Base-by-base conservation (phyloP, 768 basidiomycete species). In the Saitozyma podzolica region DNA sequence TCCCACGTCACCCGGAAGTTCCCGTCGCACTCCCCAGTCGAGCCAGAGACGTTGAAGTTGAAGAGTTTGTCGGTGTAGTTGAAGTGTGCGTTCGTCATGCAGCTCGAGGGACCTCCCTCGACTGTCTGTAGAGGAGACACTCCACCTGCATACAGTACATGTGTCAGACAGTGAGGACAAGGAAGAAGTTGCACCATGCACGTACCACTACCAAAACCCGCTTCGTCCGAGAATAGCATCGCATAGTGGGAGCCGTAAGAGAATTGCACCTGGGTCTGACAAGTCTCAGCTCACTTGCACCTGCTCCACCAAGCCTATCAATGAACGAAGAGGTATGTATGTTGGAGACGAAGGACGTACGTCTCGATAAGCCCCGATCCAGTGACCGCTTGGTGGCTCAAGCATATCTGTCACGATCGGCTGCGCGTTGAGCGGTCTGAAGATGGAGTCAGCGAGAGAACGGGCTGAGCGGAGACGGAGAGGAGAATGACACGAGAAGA, bases 1-100 rank as follows among this genome's bases (percentile, higher is more conserved):
- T 42, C 39, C 59, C 59, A 60, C 13, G 29, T 11, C 40, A 52
- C 37, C 13, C 54, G 43, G 51, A 60, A 60, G 5, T 48, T 48
- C 2, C 51, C 40, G 40, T 60, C 17, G 20, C 59, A 48, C 6
- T 48, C 47, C 14, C 19, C 19, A 48, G 29, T 29, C 6, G 47
- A 14, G 14, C 19, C 47, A 2, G 47, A 14, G 17, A 48, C 47
- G 47, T 48, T 48, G 47, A 48, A 48, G 14, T 48, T 48, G 47
- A 48, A 48, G 14, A 48, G 14, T 6, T 14, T 14, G 47, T 14
- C 19, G 47, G 47, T 14, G 47, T 14, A 14, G 47, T 48, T 48
- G 29, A 29, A 29, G 29, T 48, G 47, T 14, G 17, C 47, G 47
- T 17, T 48, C 14, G 14, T 48, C 14, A 14, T 48, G 17, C 47